A percentile compares a stretch with the other conserved stretches of the same genome.
Conservation (phyloP, 169 alveolate species). For the Plasmodium falciparum region DNA sequence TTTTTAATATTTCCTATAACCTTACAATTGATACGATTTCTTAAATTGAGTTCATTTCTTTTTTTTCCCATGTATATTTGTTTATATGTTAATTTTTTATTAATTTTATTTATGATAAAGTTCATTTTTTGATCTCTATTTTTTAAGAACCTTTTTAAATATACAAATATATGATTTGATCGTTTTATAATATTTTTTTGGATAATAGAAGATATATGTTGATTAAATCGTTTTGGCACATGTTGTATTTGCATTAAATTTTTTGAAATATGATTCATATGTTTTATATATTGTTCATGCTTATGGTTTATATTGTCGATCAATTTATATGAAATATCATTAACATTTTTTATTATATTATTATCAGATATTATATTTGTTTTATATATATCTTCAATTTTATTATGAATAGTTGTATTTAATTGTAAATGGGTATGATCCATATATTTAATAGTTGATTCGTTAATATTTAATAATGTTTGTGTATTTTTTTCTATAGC, state of each 20-base stretch:
- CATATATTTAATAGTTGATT: constrained; percentile 1
- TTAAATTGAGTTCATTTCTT: constrained; percentile 1
- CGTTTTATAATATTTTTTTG: constrained; percentile 2
- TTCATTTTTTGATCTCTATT: constrained; percentile 10
- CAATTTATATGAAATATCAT: not conserved
- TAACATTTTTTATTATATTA: not conserved
- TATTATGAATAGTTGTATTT: not conserved
- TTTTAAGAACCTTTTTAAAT: not conserved
- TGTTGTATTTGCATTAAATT: not conserved
- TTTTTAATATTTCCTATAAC: not conserved
- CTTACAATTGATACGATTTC: not conserved
- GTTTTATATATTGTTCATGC: not conserved
- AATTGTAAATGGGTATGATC: not conserved
- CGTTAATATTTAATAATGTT: constrained; percentile 12
- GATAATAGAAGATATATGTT: constrained; percentile 2
- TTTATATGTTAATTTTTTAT: no score
- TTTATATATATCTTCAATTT: not conserved
- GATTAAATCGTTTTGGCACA: not conserved
- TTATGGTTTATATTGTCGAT: not conserved
- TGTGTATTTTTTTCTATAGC: constrained; percentile 12
- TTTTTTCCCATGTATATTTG: no score
- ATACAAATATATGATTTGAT: not conserved
- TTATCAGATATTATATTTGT: not conserved
- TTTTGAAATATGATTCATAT: constrained; percentile 1
- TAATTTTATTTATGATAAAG: no score